Base-by-base conservation (phyloP, 176 grass and related monocot genomes). In the Bonia amplexicaulis region DNA sequence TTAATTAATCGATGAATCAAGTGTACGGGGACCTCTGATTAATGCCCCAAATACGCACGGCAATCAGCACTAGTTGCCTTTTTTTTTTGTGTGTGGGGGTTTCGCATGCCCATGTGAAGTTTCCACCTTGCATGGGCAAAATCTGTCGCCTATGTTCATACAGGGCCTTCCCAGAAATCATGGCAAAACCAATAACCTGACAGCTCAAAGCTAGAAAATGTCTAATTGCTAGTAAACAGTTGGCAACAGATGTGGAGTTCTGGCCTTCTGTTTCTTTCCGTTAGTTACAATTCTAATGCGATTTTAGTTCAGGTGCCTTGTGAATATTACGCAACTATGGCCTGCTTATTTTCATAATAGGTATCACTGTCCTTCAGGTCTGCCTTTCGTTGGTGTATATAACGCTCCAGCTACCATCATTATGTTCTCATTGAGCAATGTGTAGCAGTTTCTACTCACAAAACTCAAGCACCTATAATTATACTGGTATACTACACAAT, bases 341-440 rank as follows among this genome's bases (percentile, higher is more conserved):
- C 35, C n/a, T 2, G 14, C 19, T 71, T 41, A 3, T 80, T 63
- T 44, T 42, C 0, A 74, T 27, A 8, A 12, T 27, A 6, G 4
- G 0, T 48, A 1, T 9, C 14, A 2, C 23, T 63, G 17, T 37
- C 4, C 54, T 82, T 81, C 42, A 89, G 88, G 71, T 61, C 26
- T 58, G 4, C 48, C 6, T 79, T 58, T n/a, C 10, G 27, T 55
- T 7, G 51, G 2, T 44, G 20, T 15, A 27, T 19, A 54, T 35
- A 39, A 29, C 1, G 26, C 42, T 69, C 49, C 60, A 69, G 20
- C 52, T 68, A 14, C 19, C 54, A 15, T 46, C 46, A 16, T 73
- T 82, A 90, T 90, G 85, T 72, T 69, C 62, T 39, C 76, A 31
- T 8, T 25, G 41, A 69, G 59, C 74, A 80, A 87, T 84, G 89